These are phyloP conservation scores for Arthroderma uncinatum DNA, from an alignment of 2,329 filamentous ascomycete species.

Conservation along the genomic window DNA sequence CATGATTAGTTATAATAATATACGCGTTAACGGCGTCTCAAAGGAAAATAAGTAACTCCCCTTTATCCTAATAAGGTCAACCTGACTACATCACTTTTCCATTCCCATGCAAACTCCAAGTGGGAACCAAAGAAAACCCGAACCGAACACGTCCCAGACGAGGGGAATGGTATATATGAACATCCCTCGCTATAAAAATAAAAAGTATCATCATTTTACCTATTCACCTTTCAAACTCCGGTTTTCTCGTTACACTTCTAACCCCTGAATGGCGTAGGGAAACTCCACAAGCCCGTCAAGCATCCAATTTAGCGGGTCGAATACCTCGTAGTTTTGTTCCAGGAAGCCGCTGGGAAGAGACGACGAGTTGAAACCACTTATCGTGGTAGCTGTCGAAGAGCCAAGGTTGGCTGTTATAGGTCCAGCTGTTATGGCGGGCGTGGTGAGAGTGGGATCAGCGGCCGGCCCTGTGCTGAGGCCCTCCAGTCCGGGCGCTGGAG, in stretches of 20 bases:
- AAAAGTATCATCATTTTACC: neutral
- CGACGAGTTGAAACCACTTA: slow-evolving; percentile 18
- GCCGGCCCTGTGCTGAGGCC: neutral
- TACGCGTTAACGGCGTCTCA: neutral
- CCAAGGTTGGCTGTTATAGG: neutral
- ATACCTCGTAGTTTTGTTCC: slow-evolving; percentile 70
- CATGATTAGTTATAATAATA: neutral
- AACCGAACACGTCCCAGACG: neutral
- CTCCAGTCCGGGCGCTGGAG: slow-evolving; percentile 20
- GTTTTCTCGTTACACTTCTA: slow-evolving; percentile 30
- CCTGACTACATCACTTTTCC: neutral
- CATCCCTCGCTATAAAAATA: neutral
- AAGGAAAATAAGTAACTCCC: neutral
- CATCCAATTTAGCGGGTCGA: slow-evolving; percentile 89
- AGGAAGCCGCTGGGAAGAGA: slow-evolving; percentile 42
- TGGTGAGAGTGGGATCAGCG: slow-evolving; percentile 36
- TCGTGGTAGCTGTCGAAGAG: slow-evolving; percentile 8
- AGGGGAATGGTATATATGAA: neutral
- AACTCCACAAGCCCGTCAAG: slow-evolving; percentile 75
- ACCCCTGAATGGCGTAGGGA: slow-evolving; percentile 49
- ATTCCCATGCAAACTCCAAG: neutral
- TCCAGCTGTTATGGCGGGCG: slow-evolving; percentile 12
- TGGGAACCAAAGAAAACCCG: neutral
- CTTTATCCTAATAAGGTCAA: neutral
- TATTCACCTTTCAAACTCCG: neutral